These are phyloP conservation scores for Penicillium brasilianum DNA, from an alignment of 2,329 filamentous ascomycete genomes.

Conservation along the genomic window DNA sequence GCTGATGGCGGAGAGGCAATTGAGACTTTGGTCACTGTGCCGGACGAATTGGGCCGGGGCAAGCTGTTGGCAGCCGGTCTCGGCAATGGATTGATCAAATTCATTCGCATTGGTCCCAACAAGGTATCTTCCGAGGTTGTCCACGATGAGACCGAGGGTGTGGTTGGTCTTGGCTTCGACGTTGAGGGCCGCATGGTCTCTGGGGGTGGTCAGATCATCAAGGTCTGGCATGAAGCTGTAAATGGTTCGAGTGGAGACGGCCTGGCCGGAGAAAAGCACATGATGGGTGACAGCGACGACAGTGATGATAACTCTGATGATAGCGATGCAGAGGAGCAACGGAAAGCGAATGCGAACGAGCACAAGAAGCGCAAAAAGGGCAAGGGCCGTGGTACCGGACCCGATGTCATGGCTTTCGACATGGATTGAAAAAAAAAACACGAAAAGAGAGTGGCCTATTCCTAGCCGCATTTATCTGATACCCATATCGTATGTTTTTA, in stretches of 20 bases:
- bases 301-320: constrained; percentile 50
- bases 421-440: constrained; percentile 42
- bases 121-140: constrained; percentile 70
- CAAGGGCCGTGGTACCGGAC: constrained; percentile 46
- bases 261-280: constrained; percentile 40
- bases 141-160: constrained; percentile 87
- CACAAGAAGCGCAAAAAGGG: constrained; percentile 55
- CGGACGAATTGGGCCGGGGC: constrained; percentile 69
- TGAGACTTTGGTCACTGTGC: constrained; percentile 75
- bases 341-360: constrained; percentile 46
- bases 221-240: constrained; percentile 81
- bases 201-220: constrained; percentile 82
- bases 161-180: constrained; percentile 82
- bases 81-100: constrained; percentile 77
- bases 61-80: constrained; percentile 76
- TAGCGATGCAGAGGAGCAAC: constrained; percentile 53
- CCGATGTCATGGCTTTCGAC: constrained; percentile 51
- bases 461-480: constrained; percentile 25
- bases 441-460: constrained; percentile 16
- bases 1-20: constrained; percentile 74
- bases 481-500: constrained; percentile 28
- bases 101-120: constrained; percentile 76
- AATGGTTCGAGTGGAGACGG: constrained; percentile 52
- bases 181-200: constrained; percentile 84
- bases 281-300: constrained; percentile 51